Base-by-base conservation (phyloP, 345 rosid genomes). In the Salix suchowensis region DNA sequence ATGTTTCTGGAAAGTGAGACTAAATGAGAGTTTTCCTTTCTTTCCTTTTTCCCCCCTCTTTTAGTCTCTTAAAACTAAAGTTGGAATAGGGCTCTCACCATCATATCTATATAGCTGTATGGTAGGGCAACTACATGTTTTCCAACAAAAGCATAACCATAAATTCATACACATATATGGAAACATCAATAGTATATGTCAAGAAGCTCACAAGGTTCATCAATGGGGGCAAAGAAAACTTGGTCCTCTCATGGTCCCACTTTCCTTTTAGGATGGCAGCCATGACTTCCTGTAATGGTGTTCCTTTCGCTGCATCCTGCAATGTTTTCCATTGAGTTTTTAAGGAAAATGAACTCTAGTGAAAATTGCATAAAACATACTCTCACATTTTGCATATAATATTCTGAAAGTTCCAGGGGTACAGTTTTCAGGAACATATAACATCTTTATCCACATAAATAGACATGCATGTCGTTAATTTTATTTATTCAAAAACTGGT, bases 221-320 rank as follows among this genome's bases (percentile, higher is more conserved):
- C 78, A 92, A 79, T 75, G 99, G 99, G 9, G 99, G 99, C 89
- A 96, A 85, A 71, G 89, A 92, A 85, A 96, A 92, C 77, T 80
- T 84, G 13, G 97, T 85, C 82, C 94, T 92, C 88, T 88, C 91
- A 82, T 96, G 97, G 86, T 96, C 93, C 98, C 98, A 94, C 7
- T 86, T 86, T 71, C 84, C 94, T 14, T 88, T 88, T 72, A 96
- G 82, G 69, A 93, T 88, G 78, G 78, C 82, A 61, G 82, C 70
- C 67, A 91, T 75, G 68, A 89, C 87, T 50, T 96, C 97, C 70
- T 84, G 76, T 76, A 92, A 75, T 55, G 93, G 92, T 76, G 86
- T 48, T 74, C 84, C 93, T 39, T 82, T 70, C 36, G 62, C 74
- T 34, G 88, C 86, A 82, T 44, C 89, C 98, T 95, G 81, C 76